Evolutionary conservation across 108 stramenopile genomes (phyloP).

Genomic region (Bacterosira constricta): DNA sequence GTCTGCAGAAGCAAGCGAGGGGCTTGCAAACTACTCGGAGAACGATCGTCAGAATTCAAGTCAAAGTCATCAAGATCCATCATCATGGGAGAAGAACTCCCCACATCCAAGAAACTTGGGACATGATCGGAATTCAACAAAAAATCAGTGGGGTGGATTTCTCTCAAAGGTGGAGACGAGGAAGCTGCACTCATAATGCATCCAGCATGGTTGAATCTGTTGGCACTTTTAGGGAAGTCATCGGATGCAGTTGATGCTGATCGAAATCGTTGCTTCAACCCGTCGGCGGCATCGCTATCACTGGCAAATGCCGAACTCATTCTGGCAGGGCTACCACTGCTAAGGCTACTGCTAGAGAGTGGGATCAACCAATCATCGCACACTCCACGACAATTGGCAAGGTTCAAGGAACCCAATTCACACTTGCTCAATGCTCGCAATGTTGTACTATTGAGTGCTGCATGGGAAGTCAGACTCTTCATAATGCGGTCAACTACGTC

Average conservation of each 20-base stretch:
- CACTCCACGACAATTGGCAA: constrained; percentile 79
- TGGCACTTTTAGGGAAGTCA: neutral
- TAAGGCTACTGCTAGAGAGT: constrained; percentile 4
- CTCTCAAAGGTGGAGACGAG: constrained; percentile 23
- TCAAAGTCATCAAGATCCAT: constrained; percentile 20
- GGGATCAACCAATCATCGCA: constrained; percentile 75
- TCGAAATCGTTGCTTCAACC: constrained; percentile 9
- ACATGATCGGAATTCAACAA: neutral
- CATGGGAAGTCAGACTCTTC: constrained; percentile 61
- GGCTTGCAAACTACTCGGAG: too few species aligned
- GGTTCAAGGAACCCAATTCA: constrained; percentile 59
- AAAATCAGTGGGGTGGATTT: constrained; percentile 15
- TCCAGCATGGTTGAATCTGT: neutral
- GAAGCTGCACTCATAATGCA: neutral
- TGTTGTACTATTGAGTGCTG: constrained; percentile 77
- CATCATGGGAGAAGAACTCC: constrained; percentile 12
- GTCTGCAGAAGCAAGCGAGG: too few species aligned
- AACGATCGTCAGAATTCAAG: constrained; percentile 7
- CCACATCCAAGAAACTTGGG: neutral
- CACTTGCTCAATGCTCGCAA: constrained; percentile 66
- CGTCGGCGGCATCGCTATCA: neutral
- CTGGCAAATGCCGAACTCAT: neutral
- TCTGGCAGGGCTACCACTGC: constrained; percentile 14
- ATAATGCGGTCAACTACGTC: constrained; percentile 79
- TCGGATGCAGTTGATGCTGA: constrained; percentile 9